Evolutionary conservation across 176 grass and related monocot genomes (phyloP), one percentile per base, ranked within the genome.

Genomic region (Zoysia japonica): DNA sequence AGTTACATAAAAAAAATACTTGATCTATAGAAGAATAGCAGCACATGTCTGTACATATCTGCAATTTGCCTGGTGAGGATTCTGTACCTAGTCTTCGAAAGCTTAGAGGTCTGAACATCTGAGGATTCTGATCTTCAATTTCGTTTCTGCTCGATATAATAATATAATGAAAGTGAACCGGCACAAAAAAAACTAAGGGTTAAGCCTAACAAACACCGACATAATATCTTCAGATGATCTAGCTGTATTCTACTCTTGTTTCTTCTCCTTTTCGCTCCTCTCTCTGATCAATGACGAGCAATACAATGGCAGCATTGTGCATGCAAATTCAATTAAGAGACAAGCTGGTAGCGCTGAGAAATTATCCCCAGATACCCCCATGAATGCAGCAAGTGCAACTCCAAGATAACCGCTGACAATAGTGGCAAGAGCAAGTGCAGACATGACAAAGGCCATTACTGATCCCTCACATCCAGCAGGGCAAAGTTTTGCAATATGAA

Each of bases 361-460:
- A 79, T 99, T 69, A 11, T 75, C 64, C 77, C 83, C 86, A 45
- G 87, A 85, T 36, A 99, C 82, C 12, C 92, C 92, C 40, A 93
- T 77, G 61, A 57, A 86, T 69, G 69, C 76, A 66, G 88, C 90
- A 76, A 99, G 90, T 39, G 84, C 90, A 84, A 96, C 92, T 51
- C 90, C 96, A 70, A 99, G 78, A 83, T 99, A 99, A 57, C 96
- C 88, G 13, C 96, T 93, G 65, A 96, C 20, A 19, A 93, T 91
- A 38, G 41, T 79, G 3, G 92, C 75, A 48, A 99, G 88, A 56
- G 96, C 88, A 64, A 96, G 84, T 3, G 86, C 84, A 3, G 96
- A 99, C 96, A 95, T 99, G 3, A 77, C 79, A 71, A 99, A 99
- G 20, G 96, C 92, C 96, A 99, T 96, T 61, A 99, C 72, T 0